Conservation (phyloP, 352 stramenopile species). For the Pythium dissotocum region DNA sequence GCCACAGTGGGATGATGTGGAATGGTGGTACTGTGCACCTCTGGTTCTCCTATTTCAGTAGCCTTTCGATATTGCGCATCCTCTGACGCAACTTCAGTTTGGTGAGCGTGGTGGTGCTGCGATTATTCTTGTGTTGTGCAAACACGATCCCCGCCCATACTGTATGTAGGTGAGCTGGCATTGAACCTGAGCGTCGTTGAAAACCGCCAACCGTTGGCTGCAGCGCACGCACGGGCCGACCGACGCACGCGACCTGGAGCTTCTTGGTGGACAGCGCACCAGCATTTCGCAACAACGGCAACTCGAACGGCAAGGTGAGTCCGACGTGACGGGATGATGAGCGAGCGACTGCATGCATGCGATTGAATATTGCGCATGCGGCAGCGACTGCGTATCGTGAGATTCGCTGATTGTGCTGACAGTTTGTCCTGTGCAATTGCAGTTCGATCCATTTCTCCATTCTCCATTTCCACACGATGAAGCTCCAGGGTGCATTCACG, state of each 20-base stretch:
- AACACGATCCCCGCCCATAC: conserved; percentile 11
- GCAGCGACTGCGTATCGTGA: no score
- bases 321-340: not conserved
- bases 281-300: not conserved
- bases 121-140: conserved; percentile 34
- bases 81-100: conserved; percentile 19
- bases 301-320: not conserved
- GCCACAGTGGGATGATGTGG: conserved; percentile 15
- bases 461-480: conserved; percentile 35
- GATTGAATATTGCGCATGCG: no score
- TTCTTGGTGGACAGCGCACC: not conserved
- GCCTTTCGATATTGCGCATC: conserved; percentile 13
- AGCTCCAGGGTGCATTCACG: conserved; percentile 85
- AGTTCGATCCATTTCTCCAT: conserved; percentile 14
- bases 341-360: no score
- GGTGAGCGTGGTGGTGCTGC: conserved; percentile 10
- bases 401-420: no score
- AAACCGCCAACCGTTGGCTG: conserved; percentile 29
- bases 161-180: conserved; percentile 1
- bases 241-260: not conserved
- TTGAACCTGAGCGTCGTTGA: not conserved
- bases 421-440: no score
- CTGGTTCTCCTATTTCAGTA: conserved; percentile 21
- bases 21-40: not conserved
- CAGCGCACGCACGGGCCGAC: not conserved